A percentile compares a stretch with the other conserved stretches of the same genome.
These are phyloP conservation scores for Umbilicaria muhlenbergii DNA, from an alignment of 495 filamentous ascomycete species.

Conservation along the genomic window DNA sequence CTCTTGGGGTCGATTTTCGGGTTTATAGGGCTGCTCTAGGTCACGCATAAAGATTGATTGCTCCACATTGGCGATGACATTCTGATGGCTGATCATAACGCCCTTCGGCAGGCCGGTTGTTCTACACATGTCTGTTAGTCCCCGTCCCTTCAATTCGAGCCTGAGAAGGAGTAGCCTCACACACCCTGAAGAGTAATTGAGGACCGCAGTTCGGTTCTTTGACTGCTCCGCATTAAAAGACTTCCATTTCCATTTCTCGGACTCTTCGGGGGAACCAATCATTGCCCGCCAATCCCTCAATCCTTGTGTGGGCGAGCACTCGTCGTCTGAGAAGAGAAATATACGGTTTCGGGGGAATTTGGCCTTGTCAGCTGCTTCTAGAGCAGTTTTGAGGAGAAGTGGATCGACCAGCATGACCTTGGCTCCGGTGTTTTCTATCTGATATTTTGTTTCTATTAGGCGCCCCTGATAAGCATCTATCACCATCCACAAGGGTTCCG, in stretches of 20 bases:
- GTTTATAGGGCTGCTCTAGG: constrained; percentile 20
- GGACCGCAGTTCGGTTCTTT: constrained; percentile 27
- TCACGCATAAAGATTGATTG: constrained; percentile 15
- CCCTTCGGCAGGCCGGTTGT: constrained; percentile 36
- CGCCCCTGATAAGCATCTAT: constrained; percentile 7
- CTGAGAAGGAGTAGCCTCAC: no score
- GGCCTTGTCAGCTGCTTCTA: constrained; percentile 25
- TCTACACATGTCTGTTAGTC: no score
- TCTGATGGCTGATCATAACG: constrained; percentile 28
- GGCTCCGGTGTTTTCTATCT: constrained; percentile 21
- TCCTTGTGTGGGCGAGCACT: constrained; percentile 10
- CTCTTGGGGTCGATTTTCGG: constrained; percentile 14
- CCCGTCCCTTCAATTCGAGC: no score
- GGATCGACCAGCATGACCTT: constrained; percentile 21
- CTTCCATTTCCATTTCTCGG: constrained; percentile 27
- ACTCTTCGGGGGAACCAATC: constrained; percentile 27
- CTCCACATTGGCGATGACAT: constrained; percentile 26
- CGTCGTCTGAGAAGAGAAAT: constrained; percentile 33
- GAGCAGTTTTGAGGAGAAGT: constrained; percentile 8
- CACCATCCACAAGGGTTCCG: constrained; percentile 8
- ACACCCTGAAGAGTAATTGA: constrained; percentile 28
- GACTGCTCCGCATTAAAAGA: constrained; percentile 18
- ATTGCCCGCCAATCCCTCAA: constrained; percentile 34
- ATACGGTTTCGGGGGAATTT: constrained; percentile 24
- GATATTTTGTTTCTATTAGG: constrained; percentile 13